These are phyloP conservation scores for Skeletonema menzelii DNA, from an alignment of 108 stramenopile genomes.

Conservation along the genomic window DNA sequence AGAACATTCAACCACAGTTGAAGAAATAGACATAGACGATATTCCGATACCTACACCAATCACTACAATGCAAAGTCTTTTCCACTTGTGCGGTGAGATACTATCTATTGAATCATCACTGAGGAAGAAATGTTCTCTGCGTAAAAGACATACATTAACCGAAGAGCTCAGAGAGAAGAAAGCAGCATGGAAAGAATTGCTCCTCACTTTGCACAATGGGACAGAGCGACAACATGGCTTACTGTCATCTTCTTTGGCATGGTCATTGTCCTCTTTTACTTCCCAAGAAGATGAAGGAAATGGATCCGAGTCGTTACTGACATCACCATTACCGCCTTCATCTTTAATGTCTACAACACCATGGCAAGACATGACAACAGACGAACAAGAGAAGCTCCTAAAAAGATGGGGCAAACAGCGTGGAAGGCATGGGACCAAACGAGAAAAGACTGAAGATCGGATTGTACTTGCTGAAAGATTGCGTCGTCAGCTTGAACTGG, in stretches of 20 bases:
- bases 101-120: conserved; percentile 27
- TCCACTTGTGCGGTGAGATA: conserved; percentile 18
- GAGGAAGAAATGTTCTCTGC: conserved; percentile 28
- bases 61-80: conserved; percentile 11
- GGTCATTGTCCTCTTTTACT: conserved; percentile 25
- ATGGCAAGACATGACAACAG: conserved; percentile 6
- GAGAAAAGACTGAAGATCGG: conserved; percentile 69
- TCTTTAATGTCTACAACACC: neutral
- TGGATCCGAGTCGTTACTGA: neutral
- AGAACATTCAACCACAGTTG: neutral
- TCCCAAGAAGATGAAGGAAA: neutral
- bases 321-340: neutral
- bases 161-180: conserved; percentile 29
- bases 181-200: conserved; percentile 21
- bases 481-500: conserved; percentile 52
- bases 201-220: neutral
- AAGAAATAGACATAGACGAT: neutral
- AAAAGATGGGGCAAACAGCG: conserved; percentile 53
- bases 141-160: conserved; percentile 28
- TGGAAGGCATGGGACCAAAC: conserved; percentile 21
- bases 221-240: neutral
- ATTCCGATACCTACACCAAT: conserved; percentile 18
- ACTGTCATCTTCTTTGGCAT: conserved; percentile 12
- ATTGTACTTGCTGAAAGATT: conserved; percentile 65
- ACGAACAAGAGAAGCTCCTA: conserved; percentile 40